Evolutionary conservation across 768 basidiomycete genomes (phyloP).

Genomic region (Pleurotus eryngii): DNA sequence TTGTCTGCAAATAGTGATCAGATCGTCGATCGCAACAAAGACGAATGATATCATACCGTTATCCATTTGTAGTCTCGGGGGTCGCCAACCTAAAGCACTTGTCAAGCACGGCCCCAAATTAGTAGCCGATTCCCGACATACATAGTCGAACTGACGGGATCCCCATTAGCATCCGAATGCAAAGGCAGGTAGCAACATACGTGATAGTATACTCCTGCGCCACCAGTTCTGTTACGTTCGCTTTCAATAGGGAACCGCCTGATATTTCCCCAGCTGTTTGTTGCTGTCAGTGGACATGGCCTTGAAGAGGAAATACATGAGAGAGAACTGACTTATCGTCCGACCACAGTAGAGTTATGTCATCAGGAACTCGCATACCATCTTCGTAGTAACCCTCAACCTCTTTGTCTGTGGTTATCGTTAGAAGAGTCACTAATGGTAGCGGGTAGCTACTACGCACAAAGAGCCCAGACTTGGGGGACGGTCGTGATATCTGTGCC

Average conservation of each 20-base stretch:
- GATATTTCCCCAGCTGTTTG: slow-evolving; percentile 58
- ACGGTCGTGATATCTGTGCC: slow-evolving; percentile 43
- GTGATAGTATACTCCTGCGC: slow-evolving; percentile 72
- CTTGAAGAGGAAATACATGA: background rate
- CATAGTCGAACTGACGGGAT: slow-evolving; percentile 42
- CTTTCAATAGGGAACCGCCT: slow-evolving; percentile 52
- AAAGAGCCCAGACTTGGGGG: slow-evolving; percentile 66
- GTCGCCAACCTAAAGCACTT: slow-evolving; percentile 49
- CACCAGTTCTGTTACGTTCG: slow-evolving; percentile 60
- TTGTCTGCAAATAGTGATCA: slow-evolving; percentile 31
- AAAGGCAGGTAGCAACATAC: slow-evolving; percentile 25
- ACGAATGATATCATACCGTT: slow-evolving; percentile 31
- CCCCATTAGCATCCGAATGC: slow-evolving; percentile 3
- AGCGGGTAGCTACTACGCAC: slow-evolving; percentile 26
- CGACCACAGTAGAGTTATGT: slow-evolving; percentile 65
- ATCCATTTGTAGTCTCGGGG: slow-evolving; percentile 75
- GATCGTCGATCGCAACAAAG: background rate
- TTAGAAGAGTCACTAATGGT: background rate
- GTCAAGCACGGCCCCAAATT: background rate
- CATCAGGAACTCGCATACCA: slow-evolving; percentile 59
- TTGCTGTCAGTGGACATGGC: slow-evolving; percentile 14
- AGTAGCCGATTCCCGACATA: slow-evolving; percentile 13
- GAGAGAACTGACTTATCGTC: slow-evolving; percentile 58
- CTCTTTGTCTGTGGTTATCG: slow-evolving; percentile 40
- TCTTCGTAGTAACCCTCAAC: slow-evolving; percentile 67